A percentile compares a stretch with the other conserved stretches of the same genome.
phyloP scores from a whole-genome alignment of 805 yeast genomes.

The Tetrapisispora namnaoensis region DNA sequence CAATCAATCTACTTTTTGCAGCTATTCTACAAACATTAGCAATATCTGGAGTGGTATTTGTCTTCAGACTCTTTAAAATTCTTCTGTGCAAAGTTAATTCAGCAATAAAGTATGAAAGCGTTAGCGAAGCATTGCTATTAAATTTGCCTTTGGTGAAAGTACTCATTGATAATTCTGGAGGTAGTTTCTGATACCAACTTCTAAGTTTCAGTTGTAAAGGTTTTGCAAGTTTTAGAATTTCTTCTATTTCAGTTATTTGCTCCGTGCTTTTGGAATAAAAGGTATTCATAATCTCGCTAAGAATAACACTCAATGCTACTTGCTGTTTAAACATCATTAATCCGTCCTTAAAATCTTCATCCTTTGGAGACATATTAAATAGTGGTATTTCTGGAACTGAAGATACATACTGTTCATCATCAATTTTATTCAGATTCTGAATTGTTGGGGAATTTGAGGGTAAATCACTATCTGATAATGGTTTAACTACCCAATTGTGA shows the following conservation, averaged over 20 bases:
- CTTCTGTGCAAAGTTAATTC: constrained; percentile 80
- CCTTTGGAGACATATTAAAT: constrained; percentile 22
- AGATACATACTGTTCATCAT: background rate
- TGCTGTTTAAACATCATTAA: constrained; percentile 57
- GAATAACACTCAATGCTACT: constrained; percentile 55
- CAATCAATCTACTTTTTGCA: constrained; percentile 69
- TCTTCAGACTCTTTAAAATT: constrained; percentile 46
- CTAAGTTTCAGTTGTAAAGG: constrained; percentile 65
- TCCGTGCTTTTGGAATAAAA: constrained; percentile 66
- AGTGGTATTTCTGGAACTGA: constrained; percentile 14
- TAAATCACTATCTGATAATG: constrained; percentile 61
- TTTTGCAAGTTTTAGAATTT: constrained; percentile 66
- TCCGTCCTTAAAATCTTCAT: constrained; percentile 60
- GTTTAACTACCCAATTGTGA: constrained; percentile 69
- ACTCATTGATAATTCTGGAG: constrained; percentile 53
- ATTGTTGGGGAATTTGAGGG: constrained; percentile 49
- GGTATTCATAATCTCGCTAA: constrained; percentile 61
- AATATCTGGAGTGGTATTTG: constrained; percentile 42
- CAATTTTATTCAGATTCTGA: background rate
- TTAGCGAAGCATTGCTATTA: constrained; percentile 69
- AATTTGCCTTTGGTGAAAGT: constrained; percentile 50
- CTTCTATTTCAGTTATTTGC: constrained; percentile 49
- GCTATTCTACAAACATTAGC: constrained; percentile 70
- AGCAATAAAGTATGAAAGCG: constrained; percentile 79
- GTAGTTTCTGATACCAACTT: constrained; percentile 70